Evolutionary conservation across 2,329 filamentous ascomycete species (phyloP), one percentile per base, ranked within the genome.

Genomic region (Fusarium phyllophilum): DNA sequence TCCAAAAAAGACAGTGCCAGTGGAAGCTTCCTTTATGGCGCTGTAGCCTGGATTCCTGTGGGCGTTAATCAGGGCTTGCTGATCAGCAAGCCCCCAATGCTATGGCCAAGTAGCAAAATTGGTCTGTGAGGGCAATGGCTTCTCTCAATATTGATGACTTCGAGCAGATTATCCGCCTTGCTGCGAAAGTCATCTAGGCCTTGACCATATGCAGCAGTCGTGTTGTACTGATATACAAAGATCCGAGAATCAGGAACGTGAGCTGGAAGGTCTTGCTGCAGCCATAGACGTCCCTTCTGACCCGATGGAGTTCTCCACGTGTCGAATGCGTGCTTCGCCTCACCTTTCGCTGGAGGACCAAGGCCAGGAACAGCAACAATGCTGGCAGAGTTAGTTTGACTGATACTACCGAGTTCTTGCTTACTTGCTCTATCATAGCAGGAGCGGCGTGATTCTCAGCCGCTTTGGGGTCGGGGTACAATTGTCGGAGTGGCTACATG

Each of bases 401-500:
- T 7, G 8, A n/a, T 18, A 9, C 15, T 11, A 3, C 0, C 15
- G 1, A 3, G 5, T 14, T 5, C 2, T 10, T 49, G 8, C 5
- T n/a, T 49, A 1, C 22, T n/a, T 33, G 33, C 46, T 49, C 46
- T 49, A 33, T 49, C 29, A 3, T 2, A 5, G 8, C 4, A 22
- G 8, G 22, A 8, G 29, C 2, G 2, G 22, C 15, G 33, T 33
- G 5, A 1, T 2, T 3, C 12, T 13, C 8, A 14, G 8, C 10
- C 17, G 11, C n/a, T 3, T n/a, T 9, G 6, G 22, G 46, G 46
- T 51, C 15, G 0, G 29, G 29, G 17, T 51, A 10, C 11, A 51
- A 3, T 9, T 51, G 46, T 24, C 29, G 29, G 11, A 51, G 29
- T 14, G 29, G 29, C 46, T 51, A 24, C 17, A 18, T 8, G 11